Percentiles rank a stretch among this genome's conserved stretches.
Evolutionary conservation across 176 grass and related monocot species (phyloP).

Genomic region (Carex littledalei): DNA sequence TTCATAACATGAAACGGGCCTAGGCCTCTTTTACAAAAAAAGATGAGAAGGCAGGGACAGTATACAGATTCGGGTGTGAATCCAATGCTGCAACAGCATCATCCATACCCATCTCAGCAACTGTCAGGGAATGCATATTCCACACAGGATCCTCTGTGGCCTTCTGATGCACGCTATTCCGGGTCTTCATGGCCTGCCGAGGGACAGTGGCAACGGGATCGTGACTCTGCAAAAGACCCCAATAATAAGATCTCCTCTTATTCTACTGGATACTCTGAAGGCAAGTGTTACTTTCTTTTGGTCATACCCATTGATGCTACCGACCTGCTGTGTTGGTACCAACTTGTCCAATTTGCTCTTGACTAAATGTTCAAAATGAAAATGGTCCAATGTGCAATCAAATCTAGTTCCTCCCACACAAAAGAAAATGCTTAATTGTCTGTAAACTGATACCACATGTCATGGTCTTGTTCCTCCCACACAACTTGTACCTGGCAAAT

Average conservation of each 20-base stretch:
- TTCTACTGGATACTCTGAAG: slow-evolving; percentile 1
- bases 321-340: neutral
- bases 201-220: neutral
- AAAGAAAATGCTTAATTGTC: neutral
- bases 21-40: no score
- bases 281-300: neutral
- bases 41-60: slow-evolving; percentile 17
- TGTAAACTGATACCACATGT: neutral
- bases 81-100: slow-evolving; percentile 2
- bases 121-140: neutral
- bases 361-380: no score
- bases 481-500: neutral
- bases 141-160: neutral
- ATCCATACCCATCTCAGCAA: neutral
- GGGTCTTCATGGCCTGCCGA: neutral
- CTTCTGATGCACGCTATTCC: slow-evolving; percentile 1
- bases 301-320: neutral
- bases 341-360: neutral
- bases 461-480: neutral
- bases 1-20: no score
- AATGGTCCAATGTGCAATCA: no score
- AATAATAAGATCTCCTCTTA: neutral
- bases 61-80: neutral
- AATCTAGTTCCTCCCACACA: no score
- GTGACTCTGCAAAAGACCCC: neutral